Conservation (phyloP, 1,139 yeast genomes). For the Kodamaea plutei region DNA sequence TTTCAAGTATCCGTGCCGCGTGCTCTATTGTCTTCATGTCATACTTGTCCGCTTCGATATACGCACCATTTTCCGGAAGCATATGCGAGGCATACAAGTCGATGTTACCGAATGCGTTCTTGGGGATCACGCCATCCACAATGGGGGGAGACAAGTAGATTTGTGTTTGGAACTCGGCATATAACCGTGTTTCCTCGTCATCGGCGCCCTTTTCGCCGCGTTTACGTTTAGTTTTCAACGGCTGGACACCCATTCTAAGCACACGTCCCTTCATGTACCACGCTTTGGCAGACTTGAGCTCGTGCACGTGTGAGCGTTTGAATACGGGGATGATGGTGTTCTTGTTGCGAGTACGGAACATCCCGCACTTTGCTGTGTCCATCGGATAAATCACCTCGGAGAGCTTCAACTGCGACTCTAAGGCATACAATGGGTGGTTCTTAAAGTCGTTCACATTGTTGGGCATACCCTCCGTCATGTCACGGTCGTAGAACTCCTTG, state of each 20-base stretch:
- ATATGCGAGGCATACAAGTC: slow-evolving; percentile 73
- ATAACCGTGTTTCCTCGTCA: slow-evolving; percentile 50
- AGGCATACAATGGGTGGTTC: slow-evolving; percentile 81
- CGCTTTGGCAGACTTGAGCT: slow-evolving; percentile 67
- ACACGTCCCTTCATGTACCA: slow-evolving; percentile 86
- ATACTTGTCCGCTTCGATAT: slow-evolving; percentile 31
- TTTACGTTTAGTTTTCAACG: slow-evolving; percentile 44
- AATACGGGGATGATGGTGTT: slow-evolving; percentile 53
- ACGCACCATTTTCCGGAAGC: slow-evolving; percentile 80
- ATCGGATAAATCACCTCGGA: slow-evolving; percentile 72
- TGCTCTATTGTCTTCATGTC: slow-evolving; percentile 50
- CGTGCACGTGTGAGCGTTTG: slow-evolving; percentile 59
- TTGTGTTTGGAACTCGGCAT: slow-evolving; percentile 76
- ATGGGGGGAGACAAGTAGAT: slow-evolving; percentile 63
- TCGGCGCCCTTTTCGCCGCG: slow-evolving; percentile 42
- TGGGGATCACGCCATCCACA: slow-evolving; percentile 61
- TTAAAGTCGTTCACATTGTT: slow-evolving; percentile 76
- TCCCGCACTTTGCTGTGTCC: slow-evolving; percentile 64
- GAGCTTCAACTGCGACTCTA: slow-evolving; percentile 67
- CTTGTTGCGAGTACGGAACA: slow-evolving; percentile 41
- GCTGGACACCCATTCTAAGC: slow-evolving; percentile 65
- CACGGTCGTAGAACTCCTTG: slow-evolving; percentile 63
- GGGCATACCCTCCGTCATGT: slow-evolving; percentile 83
- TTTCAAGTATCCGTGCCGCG: slow-evolving; percentile 66
- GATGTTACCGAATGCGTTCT: slow-evolving; percentile 77